These are phyloP conservation scores for Zoysia pacifica DNA, from an alignment of 176 grass and related monocot genomes.

Conservation along the genomic window DNA sequence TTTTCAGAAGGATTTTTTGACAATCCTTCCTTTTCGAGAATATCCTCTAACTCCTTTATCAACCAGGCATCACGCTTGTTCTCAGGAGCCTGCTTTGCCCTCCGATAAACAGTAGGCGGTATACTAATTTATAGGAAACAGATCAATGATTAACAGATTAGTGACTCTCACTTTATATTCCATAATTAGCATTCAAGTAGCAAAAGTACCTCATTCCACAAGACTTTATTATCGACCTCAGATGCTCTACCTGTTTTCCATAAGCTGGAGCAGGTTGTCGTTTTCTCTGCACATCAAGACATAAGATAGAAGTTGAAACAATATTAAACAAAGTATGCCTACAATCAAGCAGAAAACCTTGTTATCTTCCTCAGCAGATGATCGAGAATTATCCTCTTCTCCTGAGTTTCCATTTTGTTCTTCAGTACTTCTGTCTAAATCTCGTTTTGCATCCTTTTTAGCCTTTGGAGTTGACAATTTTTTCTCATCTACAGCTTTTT, in stretches of 20 bases:
- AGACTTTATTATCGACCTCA: constrained; percentile 93
- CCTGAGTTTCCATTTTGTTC: constrained; percentile 48
- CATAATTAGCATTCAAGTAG: constrained; percentile 22
- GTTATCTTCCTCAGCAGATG: constrained; percentile 70
- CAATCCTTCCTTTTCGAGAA: constrained; percentile 96
- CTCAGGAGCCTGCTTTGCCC: constrained; percentile 80
- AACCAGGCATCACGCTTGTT: constrained; percentile 76
- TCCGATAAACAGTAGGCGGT: constrained; percentile 81
- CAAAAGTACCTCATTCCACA: constrained; percentile 78
- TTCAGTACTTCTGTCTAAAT: constrained; percentile 43
- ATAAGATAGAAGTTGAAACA: constrained; percentile 22
- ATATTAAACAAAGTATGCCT: constrained; percentile 12
- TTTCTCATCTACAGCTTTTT: constrained; percentile 46
- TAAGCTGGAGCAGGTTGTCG: constrained; percentile 58
- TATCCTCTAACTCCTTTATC: constrained; percentile 80
- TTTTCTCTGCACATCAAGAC: constrained; percentile 68
- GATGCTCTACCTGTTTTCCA: constrained; percentile 75
- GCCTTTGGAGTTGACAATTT: constrained; percentile 56
- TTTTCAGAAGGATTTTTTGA: constrained; percentile 91
- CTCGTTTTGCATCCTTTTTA: constrained; percentile 55
- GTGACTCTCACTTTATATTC: background rate
- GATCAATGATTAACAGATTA: constrained; percentile 8
- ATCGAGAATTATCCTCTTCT: constrained; percentile 57
- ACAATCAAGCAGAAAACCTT: constrained; percentile 45
- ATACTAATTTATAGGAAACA: constrained; percentile 60